phyloP scores from a whole-genome alignment of 257 asterid species.

The Fraxinus americana region DNA sequence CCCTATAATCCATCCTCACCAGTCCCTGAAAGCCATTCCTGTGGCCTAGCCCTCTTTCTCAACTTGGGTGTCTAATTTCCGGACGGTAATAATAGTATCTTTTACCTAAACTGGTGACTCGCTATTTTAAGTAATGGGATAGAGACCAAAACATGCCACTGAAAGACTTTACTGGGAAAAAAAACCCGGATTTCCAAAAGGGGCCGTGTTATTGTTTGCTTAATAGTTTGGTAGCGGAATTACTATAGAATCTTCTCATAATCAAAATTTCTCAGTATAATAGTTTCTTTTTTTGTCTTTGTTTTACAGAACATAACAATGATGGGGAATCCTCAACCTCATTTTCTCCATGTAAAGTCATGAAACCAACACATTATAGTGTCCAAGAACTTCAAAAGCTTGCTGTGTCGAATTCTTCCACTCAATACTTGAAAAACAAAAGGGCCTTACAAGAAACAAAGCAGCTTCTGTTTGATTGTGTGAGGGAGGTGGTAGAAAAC shows the following conservation, averaged over 20 bases:
- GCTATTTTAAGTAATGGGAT: too few species aligned
- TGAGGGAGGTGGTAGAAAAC: slow-evolving; percentile 57
- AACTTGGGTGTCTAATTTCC: too few species aligned
- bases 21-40: too few species aligned
- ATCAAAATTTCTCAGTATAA: neutral
- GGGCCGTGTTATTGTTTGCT: neutral
- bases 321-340: slow-evolving; percentile 36
- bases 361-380: slow-evolving; percentile 19
- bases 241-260: too few species aligned
- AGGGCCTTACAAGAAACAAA: slow-evolving; percentile 48
- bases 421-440: slow-evolving; percentile 59
- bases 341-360: slow-evolving; percentile 27
- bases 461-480: slow-evolving; percentile 64
- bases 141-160: too few species aligned
- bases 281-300: neutral
- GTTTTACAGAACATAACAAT: slow-evolving; percentile 29
- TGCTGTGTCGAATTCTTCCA: slow-evolving; percentile 2
- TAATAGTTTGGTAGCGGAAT: neutral
- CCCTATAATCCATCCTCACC: too few species aligned
- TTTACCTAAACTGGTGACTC: too few species aligned
- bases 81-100: too few species aligned
- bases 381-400: slow-evolving; percentile 15
- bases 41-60: too few species aligned
- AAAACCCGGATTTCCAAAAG: too few species aligned
- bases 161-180: neutral